Conservation (phyloP, 345 rosid species). For the Syzygium aromaticum region DNA sequence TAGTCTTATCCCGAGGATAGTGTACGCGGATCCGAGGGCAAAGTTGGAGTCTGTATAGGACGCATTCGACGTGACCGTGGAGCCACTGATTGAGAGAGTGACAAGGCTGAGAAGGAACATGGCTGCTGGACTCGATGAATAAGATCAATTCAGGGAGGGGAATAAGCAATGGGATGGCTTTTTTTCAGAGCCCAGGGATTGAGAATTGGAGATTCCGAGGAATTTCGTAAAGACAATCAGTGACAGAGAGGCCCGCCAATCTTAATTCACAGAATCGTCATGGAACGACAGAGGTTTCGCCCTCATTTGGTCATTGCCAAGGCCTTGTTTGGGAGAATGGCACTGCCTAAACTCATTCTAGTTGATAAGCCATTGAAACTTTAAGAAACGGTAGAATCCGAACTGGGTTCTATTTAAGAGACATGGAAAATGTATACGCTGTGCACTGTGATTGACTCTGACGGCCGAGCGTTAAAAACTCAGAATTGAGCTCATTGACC, state of each 20-base stretch:
- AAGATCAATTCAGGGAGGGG: slow-evolving; percentile 77
- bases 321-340: background rate
- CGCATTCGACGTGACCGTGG: slow-evolving; percentile 78
- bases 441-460: no score
- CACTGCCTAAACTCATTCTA: background rate
- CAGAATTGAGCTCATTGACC: no score
- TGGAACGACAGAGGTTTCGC: background rate
- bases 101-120: slow-evolving; percentile 76
- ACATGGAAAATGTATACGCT: background rate
- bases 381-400: background rate
- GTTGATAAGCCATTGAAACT: background rate
- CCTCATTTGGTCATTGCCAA: background rate
- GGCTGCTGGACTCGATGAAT: slow-evolving; percentile 59
- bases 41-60: slow-evolving; percentile 55
- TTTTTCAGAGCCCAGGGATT: background rate
- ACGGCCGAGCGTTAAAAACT: no score
- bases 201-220: background rate
- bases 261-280: background rate
- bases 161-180: slow-evolving; percentile 12
- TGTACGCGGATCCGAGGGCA: slow-evolving; percentile 74
- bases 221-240: background rate
- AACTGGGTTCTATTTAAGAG: background rate
- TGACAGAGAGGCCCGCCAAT: background rate
- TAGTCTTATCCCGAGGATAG: slow-evolving; percentile 55
- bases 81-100: slow-evolving; percentile 70